Base-by-base conservation (phyloP, 306 rosid genomes). In the Carpinus fangiana region DNA sequence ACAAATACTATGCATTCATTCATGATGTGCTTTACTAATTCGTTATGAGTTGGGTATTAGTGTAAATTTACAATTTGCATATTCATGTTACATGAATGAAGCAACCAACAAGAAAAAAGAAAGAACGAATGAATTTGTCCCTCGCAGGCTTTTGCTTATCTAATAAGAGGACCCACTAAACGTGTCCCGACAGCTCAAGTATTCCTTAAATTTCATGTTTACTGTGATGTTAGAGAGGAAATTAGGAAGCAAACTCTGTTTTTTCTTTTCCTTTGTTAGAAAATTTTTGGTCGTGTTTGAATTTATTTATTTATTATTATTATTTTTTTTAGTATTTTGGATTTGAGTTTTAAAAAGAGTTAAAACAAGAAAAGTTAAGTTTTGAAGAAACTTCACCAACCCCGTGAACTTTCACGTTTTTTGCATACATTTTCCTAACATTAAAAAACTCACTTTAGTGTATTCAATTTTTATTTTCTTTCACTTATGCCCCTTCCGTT, bases 61-160 rank as follows among this genome's bases (percentile, higher is more conserved):
- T 64, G 70, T 76, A 54, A 43, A 45, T 23, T 67, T 23, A 50
- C 23, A 12, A 34, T 7, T 38, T 64, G 53, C 65, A 71, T 70
- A 52, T 77, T 84, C 84, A 68, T 79, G 89, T 73, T 31, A 53
- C 18, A 45, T 78, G 31, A 76, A 78, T 74, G 91, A 90, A 90
- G 90, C 89, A 82, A 88, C 86, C 70, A 73, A 80, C 85, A 53
- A 12, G 23, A 51, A 52, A 56, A 56, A 56, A 64, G 14, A 75
- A 75, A 55, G 41, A 73, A 45, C 47, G 80, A 83, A 68, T 68
- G 82, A 70, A 86, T 36, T 56, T 69, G 51, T 48, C 31, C 59
- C 64, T n/a, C 38, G 31, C n/a, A 73, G 73, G 66, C 66, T 54
- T 84, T 9, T 66, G 45, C 66, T 53, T 71, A 65, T 64, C 66